phyloP scores from a whole-genome alignment of 2,329 filamentous ascomycete species.

The Eutypella sp. region DNA sequence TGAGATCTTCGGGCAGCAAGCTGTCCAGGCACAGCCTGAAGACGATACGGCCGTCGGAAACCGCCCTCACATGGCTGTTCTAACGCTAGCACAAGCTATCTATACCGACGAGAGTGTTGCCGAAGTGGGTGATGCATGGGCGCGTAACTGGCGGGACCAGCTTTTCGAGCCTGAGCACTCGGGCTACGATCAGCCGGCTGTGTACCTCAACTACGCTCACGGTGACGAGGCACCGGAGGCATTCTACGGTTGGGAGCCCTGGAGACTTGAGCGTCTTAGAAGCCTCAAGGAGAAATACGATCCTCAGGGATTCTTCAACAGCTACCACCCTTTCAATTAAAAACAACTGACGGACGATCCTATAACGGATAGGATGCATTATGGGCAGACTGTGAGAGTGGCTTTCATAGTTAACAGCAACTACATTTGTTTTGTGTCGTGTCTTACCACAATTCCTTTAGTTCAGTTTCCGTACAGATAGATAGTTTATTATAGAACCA shows the following conservation, averaged over 20 bases:
- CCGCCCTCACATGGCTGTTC: slow-evolving; percentile 4
- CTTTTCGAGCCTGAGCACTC: slow-evolving; percentile 3
- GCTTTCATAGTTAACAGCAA: no score
- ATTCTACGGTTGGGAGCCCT: slow-evolving; percentile 10
- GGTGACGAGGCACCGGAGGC: slow-evolving; percentile 7
- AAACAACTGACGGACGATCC: no score
- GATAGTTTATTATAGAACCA: no score
- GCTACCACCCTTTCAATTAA: not conserved
- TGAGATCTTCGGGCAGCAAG: slow-evolving; percentile 8
- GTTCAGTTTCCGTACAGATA: no score
- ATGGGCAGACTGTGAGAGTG: no score
- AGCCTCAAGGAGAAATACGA: slow-evolving; percentile 8
- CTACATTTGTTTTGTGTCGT: no score
- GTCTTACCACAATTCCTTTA: not conserved
- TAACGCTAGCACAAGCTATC: slow-evolving; percentile 2
- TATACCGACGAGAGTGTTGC: slow-evolving; percentile 7
- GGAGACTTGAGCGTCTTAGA: slow-evolving; percentile 6
- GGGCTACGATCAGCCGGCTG: slow-evolving; percentile 4
- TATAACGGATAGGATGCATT: not conserved
- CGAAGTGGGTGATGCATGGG: slow-evolving; percentile 4
- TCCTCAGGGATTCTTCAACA: slow-evolving; percentile 7
- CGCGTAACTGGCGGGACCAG: slow-evolving; percentile 3
- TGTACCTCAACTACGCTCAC: slow-evolving; percentile 13
- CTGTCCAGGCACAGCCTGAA: not conserved
- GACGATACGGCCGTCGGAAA: slow-evolving; percentile 5